These are phyloP conservation scores for Orbilia quercus DNA, from an alignment of 2,329 filamentous ascomycete species.

Conservation along the genomic window DNA sequence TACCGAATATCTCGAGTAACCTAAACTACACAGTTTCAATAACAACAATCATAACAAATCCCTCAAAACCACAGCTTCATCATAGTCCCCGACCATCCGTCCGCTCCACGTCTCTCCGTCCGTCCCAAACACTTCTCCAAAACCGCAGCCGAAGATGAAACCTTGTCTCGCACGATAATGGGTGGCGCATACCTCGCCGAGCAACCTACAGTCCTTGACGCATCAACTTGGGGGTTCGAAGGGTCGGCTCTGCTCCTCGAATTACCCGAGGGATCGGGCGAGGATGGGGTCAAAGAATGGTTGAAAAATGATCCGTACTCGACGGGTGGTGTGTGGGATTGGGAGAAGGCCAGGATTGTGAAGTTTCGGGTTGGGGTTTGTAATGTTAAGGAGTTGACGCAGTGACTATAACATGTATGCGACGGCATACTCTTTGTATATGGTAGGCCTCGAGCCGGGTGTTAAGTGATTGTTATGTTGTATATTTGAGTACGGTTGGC, in stretches of 20 bases:
- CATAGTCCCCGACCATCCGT: conserved; percentile 46
- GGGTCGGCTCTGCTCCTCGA: conserved; percentile 41
- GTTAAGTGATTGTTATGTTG: no score
- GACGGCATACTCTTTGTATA: no score
- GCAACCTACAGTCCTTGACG: conserved; percentile 24
- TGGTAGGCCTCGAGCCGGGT: no score
- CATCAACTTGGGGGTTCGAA: conserved; percentile 29
- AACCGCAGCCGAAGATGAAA: conserved; percentile 27
- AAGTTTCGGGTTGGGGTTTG: conserved; percentile 45
- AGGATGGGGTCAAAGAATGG: conserved; percentile 41
- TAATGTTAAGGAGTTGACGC: conserved; percentile 37
- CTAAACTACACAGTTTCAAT: no score
- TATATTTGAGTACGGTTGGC: no score
- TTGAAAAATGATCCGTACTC: conserved; percentile 43
- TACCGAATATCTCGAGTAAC: no score
- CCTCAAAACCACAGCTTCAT: conserved; percentile 45
- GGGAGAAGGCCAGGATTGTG: conserved; percentile 48
- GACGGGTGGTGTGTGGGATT: conserved; percentile 50
- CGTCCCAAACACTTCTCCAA: conserved; percentile 46
- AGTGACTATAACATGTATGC: conserved; percentile 1
- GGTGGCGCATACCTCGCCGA: conserved; percentile 45
- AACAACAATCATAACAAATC: no score
- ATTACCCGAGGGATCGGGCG: conserved; percentile 35
- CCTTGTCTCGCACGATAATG: conserved; percentile 22
- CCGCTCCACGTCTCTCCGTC: conserved; percentile 37